Base-by-base conservation (phyloP, 1,284 basidiomycete species). In the Moesziomyces sp. region DNA sequence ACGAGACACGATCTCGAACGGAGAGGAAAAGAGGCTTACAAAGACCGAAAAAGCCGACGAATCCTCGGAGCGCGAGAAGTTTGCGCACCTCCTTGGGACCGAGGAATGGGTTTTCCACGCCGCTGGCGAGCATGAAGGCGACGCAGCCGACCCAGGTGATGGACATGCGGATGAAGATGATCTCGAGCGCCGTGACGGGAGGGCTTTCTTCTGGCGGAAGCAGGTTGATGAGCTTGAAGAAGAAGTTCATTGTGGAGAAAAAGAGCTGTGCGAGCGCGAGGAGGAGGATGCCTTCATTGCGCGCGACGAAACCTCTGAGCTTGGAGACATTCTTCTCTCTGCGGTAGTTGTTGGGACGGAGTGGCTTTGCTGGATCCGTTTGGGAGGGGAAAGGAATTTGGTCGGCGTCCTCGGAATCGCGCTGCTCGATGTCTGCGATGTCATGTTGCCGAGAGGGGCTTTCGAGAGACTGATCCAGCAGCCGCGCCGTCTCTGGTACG, bases 31-130 rank as follows among this genome's bases (percentile, higher is more conserved):
- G 38, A 52, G 9, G 43, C 58, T 55, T 52, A 67, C 58, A 70
- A 9, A 68, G 56, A 30, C 74, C 71, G 47, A 76, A 72, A 50
- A 79, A 90, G 87, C 92, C 91, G 9, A 88, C 86, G 54, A 91
- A 85, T 0, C 91, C 91, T 72, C 92, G 84, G 3, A 87, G 80
- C 0, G 87, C 85, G 3, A 93, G 85, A 7, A 91, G 81, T 2
- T 85, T 58, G 28, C 92, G 87, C 3, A 92, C 88, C 2, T 87
- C 90, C 52, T 89, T 88, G 0, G 91, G 92, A 0, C 92, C 92
- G 3, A 89, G 75, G 52, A 90, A 84, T 0, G 91, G 91, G 74
- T 92, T 85, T 0, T 89, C 88, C 0, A 91, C 87, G 23, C 87
- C 86, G n/a, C 84, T 85, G 33, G 49, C 50, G 28, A 68, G 50